Percentiles rank a stretch among this genome's conserved stretches.
phyloP scores from a whole-genome alignment of 176 grass and related monocot genomes.

The Avena eriantha region DNA sequence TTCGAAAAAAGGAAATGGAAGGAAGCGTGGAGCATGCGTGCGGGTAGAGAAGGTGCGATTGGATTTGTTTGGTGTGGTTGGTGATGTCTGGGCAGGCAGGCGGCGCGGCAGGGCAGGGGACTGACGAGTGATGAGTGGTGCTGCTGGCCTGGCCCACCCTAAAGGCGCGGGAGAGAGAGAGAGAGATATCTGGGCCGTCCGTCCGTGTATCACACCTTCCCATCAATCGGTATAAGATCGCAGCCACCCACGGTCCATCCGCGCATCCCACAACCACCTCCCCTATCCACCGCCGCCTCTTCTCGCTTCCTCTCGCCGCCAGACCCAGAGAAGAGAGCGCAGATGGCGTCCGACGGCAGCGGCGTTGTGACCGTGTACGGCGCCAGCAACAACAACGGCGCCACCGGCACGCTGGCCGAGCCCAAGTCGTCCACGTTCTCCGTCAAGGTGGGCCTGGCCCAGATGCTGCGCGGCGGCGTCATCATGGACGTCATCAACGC shows the following conservation, averaged over 20 bases:
- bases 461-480: slow-evolving; percentile 82
- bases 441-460: slow-evolving; percentile 59
- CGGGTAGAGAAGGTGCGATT: slow-evolving; percentile 13
- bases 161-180: background rate
- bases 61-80: slow-evolving; percentile 23
- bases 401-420: slow-evolving; percentile 33
- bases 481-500: slow-evolving; percentile 79
- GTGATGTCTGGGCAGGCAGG: slow-evolving; percentile 1
- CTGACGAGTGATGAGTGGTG: slow-evolving; percentile 28
- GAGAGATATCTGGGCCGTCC: slow-evolving; percentile 30
- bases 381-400: slow-evolving; percentile 21
- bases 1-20: background rate
- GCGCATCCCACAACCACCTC: no score
- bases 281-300: background rate
- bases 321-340: background rate
- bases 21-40: background rate
- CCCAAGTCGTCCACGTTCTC: slow-evolving; percentile 49
- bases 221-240: background rate
- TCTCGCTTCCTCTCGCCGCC: background rate
- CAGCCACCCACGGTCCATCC: background rate
- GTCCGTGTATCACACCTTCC: background rate
- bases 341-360: slow-evolving; percentile 52
- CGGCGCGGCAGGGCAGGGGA: background rate
- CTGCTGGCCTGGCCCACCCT: slow-evolving; percentile 15
- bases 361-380: slow-evolving; percentile 78